Conservation (phyloP, 2,329 filamentous ascomycete genomes). For the Lasiodiplodia theobromae region DNA sequence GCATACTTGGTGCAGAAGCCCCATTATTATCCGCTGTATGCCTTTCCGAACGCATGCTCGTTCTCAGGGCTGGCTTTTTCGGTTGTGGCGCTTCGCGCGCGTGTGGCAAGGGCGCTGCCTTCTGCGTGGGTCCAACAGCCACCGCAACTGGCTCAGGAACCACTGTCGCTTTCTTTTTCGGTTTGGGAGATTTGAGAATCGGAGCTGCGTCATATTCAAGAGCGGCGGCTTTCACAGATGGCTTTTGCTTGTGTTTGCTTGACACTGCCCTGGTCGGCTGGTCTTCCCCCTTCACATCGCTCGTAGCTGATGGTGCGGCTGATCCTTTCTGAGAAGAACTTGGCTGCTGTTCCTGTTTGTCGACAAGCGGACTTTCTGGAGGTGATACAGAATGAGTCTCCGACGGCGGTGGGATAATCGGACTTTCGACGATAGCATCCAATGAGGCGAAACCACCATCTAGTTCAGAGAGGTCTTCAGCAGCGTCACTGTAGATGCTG, state of each 20-base stretch:
- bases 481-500: constrained; percentile 78
- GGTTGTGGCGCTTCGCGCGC: constrained; percentile 38
- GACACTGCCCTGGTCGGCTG: neutral
- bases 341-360: constrained; percentile 63
- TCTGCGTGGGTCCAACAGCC: constrained; percentile 5
- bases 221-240: neutral
- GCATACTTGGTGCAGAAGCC: constrained; percentile 1
- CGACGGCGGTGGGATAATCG: constrained; percentile 42
- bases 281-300: neutral
- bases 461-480: constrained; percentile 72
- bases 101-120: constrained; percentile 29
- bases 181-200: constrained; percentile 40
- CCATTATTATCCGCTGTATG: constrained; percentile 31
- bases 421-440: constrained; percentile 73
- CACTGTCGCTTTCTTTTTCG: constrained; percentile 45
- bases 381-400: constrained; percentile 1
- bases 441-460: constrained; percentile 76
- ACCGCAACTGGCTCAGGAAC: constrained; percentile 18
- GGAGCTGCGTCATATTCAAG: neutral
- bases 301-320: neutral
- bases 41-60: constrained; percentile 41
- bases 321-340: constrained; percentile 36
- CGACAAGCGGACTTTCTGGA: constrained; percentile 24
- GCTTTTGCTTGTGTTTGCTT: constrained; percentile 31
- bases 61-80: constrained; percentile 51